A percentile compares a stretch with the other conserved stretches of the same genome.
Conservation (phyloP, 2,329 filamentous ascomycete species). For the Dothideomycetidae sp. region DNA sequence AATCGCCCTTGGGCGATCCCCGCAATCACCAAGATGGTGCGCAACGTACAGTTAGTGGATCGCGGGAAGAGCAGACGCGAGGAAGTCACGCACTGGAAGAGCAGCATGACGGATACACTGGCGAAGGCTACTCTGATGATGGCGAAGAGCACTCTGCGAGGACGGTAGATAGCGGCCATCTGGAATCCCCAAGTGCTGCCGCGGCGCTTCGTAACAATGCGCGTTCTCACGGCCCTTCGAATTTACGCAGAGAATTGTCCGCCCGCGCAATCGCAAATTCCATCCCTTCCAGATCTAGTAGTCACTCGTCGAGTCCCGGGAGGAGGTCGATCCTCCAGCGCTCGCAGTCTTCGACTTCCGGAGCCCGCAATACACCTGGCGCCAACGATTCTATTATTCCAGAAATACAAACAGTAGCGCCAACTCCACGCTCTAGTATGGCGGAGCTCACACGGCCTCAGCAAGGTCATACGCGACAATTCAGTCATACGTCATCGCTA, state of each 20-base stretch:
- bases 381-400: conserved; percentile 13
- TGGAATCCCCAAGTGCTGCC: conserved; percentile 6
- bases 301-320: conserved; percentile 1
- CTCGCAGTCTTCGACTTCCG: conserved; percentile 3
- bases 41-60: not conserved
- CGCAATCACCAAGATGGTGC: not conserved
- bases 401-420: conserved; percentile 14
- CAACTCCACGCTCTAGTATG: conserved; percentile 10
- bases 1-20: conserved; percentile 4
- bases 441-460: conserved; percentile 33
- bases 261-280: conserved; percentile 6
- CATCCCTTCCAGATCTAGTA: conserved; percentile 6
- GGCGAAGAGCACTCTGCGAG: not conserved
- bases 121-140: not conserved
- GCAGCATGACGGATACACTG: too few relatives aligned
- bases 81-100: too few relatives aligned
- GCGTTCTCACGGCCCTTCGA: not conserved
- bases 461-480: conserved; percentile 41
- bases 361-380: conserved; percentile 2
- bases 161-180: not conserved
- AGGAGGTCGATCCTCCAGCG: not conserved
- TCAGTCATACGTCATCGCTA: conserved; percentile 43
- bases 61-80: not conserved
- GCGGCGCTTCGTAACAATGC: conserved; percentile 7
- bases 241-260: conserved; percentile 5